Conservation (phyloP, 768 basidiomycete species). For the Podaxis rugospora region DNA sequence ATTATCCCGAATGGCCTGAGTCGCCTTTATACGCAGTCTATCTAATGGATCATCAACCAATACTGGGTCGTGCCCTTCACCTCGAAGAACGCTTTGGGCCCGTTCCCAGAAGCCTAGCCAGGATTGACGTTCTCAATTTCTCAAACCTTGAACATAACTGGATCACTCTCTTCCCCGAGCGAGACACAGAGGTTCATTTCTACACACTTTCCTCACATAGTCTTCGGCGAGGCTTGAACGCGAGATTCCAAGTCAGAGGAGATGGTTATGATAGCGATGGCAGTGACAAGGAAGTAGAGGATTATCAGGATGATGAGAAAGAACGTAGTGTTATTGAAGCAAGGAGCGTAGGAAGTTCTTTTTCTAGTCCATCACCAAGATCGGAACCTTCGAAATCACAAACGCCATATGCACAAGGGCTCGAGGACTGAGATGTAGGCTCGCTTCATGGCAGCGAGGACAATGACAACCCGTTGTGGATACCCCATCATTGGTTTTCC, state of each 20-base stretch:
- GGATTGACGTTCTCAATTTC: slow-evolving; percentile 21
- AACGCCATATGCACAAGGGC: no score
- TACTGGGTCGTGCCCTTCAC: slow-evolving; percentile 1
- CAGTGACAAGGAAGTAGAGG: neutral
- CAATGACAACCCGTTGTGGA: neutral
- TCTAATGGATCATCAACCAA: slow-evolving; percentile 16
- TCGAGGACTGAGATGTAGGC: neutral
- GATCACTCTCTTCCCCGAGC: slow-evolving; percentile 1
- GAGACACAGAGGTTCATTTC: slow-evolving; percentile 1
- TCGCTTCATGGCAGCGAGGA: neutral
- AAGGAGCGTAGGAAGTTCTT: neutral
- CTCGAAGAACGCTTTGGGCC: slow-evolving; percentile 20
- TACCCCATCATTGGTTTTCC: neutral
- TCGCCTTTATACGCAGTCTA: slow-evolving; percentile 23
- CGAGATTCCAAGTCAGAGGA: neutral
- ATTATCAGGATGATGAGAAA: neutral
- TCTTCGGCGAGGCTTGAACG: neutral
- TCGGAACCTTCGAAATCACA: neutral
- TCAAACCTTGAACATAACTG: neutral
- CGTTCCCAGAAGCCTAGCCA: slow-evolving; percentile 16
- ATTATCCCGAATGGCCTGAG: slow-evolving; percentile 15
- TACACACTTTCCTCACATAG: neutral
- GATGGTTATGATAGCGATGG: neutral
- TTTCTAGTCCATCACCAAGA: neutral
- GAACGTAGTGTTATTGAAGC: neutral